These are phyloP conservation scores for Takakia lepidozioides DNA, from an alignment of 225 moss, liverwort and hornwort species.

Conservation along the genomic window DNA sequence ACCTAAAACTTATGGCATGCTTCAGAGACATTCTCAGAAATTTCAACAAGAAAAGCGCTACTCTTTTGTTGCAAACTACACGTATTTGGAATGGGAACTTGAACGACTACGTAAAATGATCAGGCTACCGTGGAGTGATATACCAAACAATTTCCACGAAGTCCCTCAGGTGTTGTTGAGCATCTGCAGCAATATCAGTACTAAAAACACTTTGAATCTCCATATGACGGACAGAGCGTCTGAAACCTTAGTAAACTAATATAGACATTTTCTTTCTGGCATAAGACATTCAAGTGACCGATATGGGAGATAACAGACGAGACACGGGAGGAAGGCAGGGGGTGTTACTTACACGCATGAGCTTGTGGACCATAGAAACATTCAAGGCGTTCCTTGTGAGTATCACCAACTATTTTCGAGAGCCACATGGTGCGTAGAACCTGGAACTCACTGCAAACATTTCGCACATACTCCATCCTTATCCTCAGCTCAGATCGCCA, in stretches of 20 bases:
- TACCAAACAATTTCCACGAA: no score
- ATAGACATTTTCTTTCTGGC: no score
- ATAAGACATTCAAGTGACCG: no score
- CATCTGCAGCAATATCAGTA: not conserved
- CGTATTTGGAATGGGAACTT: no score
- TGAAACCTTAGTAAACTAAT: not conserved
- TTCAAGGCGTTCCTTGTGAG: constrained; percentile 90
- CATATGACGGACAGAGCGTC: not conserved
- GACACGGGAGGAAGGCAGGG: not conserved
- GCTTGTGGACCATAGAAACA: constrained; percentile 90
- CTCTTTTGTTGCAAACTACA: no score
- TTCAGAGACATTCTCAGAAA: no score
- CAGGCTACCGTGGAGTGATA: no score
- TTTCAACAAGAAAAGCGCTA: no score
- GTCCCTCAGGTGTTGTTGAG: not conserved
- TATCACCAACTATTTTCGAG: constrained; percentile 60
- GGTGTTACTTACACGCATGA: constrained; percentile 40
- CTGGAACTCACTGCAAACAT: constrained; percentile 62
- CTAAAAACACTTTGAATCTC: constrained; percentile 4
- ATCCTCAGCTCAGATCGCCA: no score
- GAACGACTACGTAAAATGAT: no score
- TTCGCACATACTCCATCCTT: constrained; percentile 52
- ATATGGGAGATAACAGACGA: no score
- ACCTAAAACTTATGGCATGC: no score
- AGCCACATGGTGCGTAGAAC: constrained; percentile 91